Evolutionary conservation across 306 rosid genomes (phyloP), one percentile per base, ranked within the genome.

Genomic region (Sicyos edulis): DNA sequence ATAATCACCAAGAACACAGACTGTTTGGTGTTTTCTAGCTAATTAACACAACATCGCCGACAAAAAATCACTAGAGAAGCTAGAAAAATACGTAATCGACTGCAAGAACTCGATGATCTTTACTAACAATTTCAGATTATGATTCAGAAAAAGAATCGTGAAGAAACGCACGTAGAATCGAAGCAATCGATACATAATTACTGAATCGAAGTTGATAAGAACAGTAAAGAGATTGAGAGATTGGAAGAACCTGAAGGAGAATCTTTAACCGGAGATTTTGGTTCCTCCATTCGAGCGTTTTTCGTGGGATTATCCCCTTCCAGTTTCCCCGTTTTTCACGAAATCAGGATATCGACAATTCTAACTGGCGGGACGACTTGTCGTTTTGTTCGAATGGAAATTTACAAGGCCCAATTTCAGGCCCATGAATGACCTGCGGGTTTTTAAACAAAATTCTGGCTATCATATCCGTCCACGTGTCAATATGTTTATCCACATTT

Each of bases 221-320:
- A 62, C 68, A 37, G 29, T 5, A 14, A 6, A 49, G 15, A 45
- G 37, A 37, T 10, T 10, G 19, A 49, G 22, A 24, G 20, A 14
- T 49, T 15, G 21, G 21, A 10, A 44, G n/a, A 22, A 68, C 73
- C 73, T 68, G 73, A 68, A 7, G 57, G 49, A 49, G 73, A 68
- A 15, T 12, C 71, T 44, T 66, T 66, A n/a, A 49, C 49, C 58
- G 3, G 56, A 49, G 44, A 8, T 34, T 68, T 68, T 4, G 45
- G 22, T 10, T 68, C 44, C 73, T 13, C 42, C 73, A 68, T 68
- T 68, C 13, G 57, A 68, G 16, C 34, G 49, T 49, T 49, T 49
- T 15, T 42, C 44, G 42, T 13, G 42, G 72, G 14, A 17, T 20
- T 4, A 14, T 49, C 22, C 0, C 58, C 49, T 49, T 50, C 57